Percentiles rank a stretch among this genome's conserved stretches.
phyloP scores from a whole-genome alignment of 2,329 filamentous ascomycete genomes.

The Trichoderma endophyticum region DNA sequence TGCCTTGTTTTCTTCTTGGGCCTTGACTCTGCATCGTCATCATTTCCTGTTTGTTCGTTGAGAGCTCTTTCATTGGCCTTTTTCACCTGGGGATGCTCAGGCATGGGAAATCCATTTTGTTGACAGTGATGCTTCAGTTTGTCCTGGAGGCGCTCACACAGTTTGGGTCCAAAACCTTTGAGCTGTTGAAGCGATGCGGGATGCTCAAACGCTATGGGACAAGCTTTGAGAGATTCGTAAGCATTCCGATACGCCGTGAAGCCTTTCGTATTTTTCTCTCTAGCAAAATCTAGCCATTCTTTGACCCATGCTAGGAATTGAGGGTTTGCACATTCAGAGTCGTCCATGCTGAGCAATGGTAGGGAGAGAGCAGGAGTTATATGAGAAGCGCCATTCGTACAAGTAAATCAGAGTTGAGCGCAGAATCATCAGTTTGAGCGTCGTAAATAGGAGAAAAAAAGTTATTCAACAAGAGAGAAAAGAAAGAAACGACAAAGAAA shows the following conservation, averaged over 20 bases:
- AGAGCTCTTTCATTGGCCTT: constrained; percentile 34
- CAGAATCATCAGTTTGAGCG: not conserved
- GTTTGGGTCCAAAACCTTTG: constrained; percentile 69
- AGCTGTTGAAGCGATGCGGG: constrained; percentile 70
- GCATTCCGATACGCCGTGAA: constrained; percentile 71
- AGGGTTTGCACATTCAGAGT: constrained; percentile 60
- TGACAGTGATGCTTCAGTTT: constrained; percentile 59
- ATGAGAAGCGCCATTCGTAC: not conserved
- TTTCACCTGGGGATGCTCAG: constrained; percentile 51
- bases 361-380: not conserved
- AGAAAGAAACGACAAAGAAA: not conserved
- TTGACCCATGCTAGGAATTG: constrained; percentile 70
- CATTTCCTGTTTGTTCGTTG: constrained; percentile 35
- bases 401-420: not conserved
- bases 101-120: constrained; percentile 66
- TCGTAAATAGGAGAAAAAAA: not conserved
- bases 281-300: constrained; percentile 70
- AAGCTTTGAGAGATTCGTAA: constrained; percentile 72
- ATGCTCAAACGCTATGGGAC: constrained; percentile 67
- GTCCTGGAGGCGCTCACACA: constrained; percentile 67
- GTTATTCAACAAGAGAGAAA: not conserved
- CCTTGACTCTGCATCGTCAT: constrained; percentile 32
- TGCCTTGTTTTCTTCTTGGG: constrained; percentile 58
- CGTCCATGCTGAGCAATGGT: constrained; percentile 20
- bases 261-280: constrained; percentile 67